These are phyloP conservation scores for Tetrapisispora taiwanensis DNA, from an alignment of 805 yeast species.

Conservation along the genomic window DNA sequence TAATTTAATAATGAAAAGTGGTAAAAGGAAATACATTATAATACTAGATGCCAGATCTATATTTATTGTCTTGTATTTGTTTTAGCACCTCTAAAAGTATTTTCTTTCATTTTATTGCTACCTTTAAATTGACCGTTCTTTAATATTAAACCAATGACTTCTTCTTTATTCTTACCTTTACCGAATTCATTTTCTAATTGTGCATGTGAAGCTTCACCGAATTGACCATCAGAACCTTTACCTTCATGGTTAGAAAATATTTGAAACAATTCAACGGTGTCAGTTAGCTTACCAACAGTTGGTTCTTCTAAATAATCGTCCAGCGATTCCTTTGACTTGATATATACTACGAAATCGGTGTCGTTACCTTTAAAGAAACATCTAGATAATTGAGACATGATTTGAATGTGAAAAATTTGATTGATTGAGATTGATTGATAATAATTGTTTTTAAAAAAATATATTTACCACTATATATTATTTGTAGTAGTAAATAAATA, in stretches of 20 bases:
- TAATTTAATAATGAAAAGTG: too few species aligned
- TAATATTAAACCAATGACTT: constrained; percentile 49
- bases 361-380: constrained; percentile 56
- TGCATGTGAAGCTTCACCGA: constrained; percentile 60
- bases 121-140: constrained; percentile 45
- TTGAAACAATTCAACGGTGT: constrained; percentile 56
- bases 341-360: constrained; percentile 57
- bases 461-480: too few species aligned
- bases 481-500: too few species aligned
- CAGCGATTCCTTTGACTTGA: constrained; percentile 42
- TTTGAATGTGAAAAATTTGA: not conserved
- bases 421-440: not conserved
- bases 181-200: constrained; percentile 66
- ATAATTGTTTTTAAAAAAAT: not conserved
- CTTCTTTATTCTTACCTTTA: constrained; percentile 38
- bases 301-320: constrained; percentile 41
- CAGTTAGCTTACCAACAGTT: constrained; percentile 33
- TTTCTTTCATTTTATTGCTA: constrained; percentile 14
- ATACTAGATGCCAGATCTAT: not conserved
- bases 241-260: constrained; percentile 53
- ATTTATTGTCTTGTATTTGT: constrained; percentile 30
- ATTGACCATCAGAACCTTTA: constrained; percentile 58
- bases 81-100: constrained; percentile 25
- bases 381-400: constrained; percentile 33
- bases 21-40: not conserved